These are phyloP conservation scores for Actinomortierella wolfii DNA, from an alignment of 371 early-diverging fungal genomes.

Conservation along the genomic window DNA sequence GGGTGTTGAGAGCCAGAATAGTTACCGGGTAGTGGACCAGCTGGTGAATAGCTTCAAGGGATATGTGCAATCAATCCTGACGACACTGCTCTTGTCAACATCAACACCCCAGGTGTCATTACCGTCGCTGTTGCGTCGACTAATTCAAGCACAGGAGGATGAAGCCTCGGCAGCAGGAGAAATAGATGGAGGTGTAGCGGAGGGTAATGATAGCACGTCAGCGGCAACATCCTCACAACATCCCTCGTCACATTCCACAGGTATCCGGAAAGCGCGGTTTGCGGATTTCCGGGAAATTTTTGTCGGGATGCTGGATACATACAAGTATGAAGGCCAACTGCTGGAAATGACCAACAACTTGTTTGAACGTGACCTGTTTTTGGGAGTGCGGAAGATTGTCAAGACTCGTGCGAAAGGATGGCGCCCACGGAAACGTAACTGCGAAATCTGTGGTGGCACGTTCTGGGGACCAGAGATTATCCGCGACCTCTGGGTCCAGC, in stretches of 20 bases:
- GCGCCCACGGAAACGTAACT: conserved; percentile 62
- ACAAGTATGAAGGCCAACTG: conserved; percentile 76
- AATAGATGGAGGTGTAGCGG: no score
- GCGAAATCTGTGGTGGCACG: conserved; percentile 61
- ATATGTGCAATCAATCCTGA: conserved; percentile 67
- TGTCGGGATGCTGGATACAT: conserved; percentile 76
- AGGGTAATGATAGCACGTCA: no score
- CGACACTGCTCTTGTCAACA: conserved; percentile 64
- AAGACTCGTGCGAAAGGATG: conserved; percentile 63
- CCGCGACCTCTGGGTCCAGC: conserved; percentile 45
- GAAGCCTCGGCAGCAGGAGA: background rate
- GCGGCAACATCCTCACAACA: no score
- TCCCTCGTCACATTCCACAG: no score
- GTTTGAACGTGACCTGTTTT: conserved; percentile 68
- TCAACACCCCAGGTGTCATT: conserved; percentile 70
- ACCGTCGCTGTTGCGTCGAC: conserved; percentile 64
- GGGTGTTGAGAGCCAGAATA: conserved; percentile 23
- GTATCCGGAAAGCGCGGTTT: conserved; percentile 59
- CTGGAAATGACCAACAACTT: conserved; percentile 73
- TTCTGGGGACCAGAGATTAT: conserved; percentile 52
- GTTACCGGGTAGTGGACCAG: conserved; percentile 46
- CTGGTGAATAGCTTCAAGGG: conserved; percentile 61
- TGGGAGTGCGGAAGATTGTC: conserved; percentile 62
- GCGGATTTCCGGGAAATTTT: conserved; percentile 77
- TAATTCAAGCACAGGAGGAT: conserved; percentile 60